Base-by-base conservation (phyloP, 805 yeast species). In the Wickerhamiella alocasiicola region DNA sequence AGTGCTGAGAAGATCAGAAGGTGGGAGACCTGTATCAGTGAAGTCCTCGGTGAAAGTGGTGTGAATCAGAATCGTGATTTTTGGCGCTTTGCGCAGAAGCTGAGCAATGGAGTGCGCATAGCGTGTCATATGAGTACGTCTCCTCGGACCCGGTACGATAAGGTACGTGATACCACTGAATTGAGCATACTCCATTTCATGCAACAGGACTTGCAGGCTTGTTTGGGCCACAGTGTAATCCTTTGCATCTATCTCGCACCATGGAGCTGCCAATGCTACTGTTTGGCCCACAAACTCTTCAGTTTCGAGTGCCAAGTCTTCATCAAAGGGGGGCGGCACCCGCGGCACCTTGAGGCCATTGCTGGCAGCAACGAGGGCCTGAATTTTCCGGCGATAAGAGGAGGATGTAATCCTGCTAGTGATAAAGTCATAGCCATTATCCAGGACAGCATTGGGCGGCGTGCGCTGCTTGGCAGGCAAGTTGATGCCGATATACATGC, bases 241-340 rank as follows among this genome's bases (percentile, higher is more conserved):
- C 7, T 60, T 58, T 23, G 76, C 68, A 47, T 77, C 83, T 30
- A 77, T 56, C 50, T 77, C 83, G n/a, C 76, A 62, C 83, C 84
- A 78, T 2, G 80, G 72, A 0, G 83, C 70, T 2, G 77, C 55
- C 23, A 77, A 50, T 0, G 81, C 83, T 18, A 78, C 67, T 6
- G 72, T 56, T 46, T 58, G 55, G 2, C 50, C 40, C 2, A 65
- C 54, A 49, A 70, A 71, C 0, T 54, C 46, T 1, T 72, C 74
- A 0, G 68, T 62, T 7, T 62, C 52, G 4, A 70, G 49, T 36
- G 61, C 63, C 5, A 70, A 66, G 38, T 71, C 74, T 3, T 55
- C 55, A 2, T 59, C 47, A 4, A 54, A 51, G 1, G 75, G 74
- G 11, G 55, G 48, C 1, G 70, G 70, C 1, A 66, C 71, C 11